Evolutionary conservation across 116 monocot species (phyloP).

Genomic region (Trichopus zeylanicus): DNA sequence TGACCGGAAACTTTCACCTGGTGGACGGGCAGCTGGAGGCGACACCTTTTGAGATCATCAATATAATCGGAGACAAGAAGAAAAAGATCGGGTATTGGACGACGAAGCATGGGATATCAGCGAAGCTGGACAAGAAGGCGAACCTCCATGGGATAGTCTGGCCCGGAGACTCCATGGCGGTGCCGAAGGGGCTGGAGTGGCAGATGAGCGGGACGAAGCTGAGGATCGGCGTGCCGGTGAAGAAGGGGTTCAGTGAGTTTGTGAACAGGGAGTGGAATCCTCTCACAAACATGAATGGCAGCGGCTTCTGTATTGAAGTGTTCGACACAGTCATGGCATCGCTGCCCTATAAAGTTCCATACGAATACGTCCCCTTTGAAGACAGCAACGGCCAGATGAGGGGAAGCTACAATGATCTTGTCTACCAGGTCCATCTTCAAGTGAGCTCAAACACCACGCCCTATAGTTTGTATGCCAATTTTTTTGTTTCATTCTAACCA

Average conservation of each 20-base stretch:
- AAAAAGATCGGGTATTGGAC: slow-evolving; percentile 32
- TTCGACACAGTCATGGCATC: slow-evolving; percentile 35
- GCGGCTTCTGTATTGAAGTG: slow-evolving; percentile 48
- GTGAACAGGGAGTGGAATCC: slow-evolving; percentile 22
- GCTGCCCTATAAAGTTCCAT: slow-evolving; percentile 23
- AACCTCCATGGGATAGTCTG: slow-evolving; percentile 10
- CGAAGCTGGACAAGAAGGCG: neutral
- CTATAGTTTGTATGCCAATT: neutral
- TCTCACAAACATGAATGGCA: slow-evolving; percentile 16
- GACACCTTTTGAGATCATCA: slow-evolving; percentile 26
- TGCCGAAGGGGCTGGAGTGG: slow-evolving; percentile 45
- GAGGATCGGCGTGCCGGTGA: slow-evolving; percentile 33
- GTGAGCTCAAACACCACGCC: slow-evolving; percentile 10
- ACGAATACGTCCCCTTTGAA: slow-evolving; percentile 26
- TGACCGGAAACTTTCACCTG: slow-evolving; percentile 25
- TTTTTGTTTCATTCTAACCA: neutral
- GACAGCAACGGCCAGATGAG: neutral
- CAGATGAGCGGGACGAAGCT: slow-evolving; percentile 27
- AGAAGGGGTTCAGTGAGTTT: slow-evolving; percentile 36
- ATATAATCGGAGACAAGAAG: slow-evolving; percentile 14
- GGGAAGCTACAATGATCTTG: slow-evolving; percentile 10
- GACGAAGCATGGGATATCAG: slow-evolving; percentile 9
- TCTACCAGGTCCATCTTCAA: slow-evolving; percentile 17
- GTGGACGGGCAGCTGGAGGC: slow-evolving; percentile 21
- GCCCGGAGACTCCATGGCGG: slow-evolving; percentile 20